Evolutionary conservation across 2,329 filamentous ascomycete genomes (phyloP).

Genomic region (Pezicula neosporulosa): DNA sequence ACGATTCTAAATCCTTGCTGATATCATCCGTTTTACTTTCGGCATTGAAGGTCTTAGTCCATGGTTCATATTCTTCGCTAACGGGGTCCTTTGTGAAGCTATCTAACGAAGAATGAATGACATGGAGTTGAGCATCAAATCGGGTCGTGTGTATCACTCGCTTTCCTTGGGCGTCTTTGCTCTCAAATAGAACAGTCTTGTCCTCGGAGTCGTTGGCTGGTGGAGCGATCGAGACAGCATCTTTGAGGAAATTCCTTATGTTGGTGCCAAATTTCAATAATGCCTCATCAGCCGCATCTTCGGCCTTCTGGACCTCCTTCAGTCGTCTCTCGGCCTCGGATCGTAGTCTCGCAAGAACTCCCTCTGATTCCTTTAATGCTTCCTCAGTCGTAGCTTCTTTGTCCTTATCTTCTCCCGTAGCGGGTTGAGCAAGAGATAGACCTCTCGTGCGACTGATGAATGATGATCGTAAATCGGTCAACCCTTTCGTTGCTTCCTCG

Average conservation of each 20-base stretch:
- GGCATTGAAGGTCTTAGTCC: constrained; percentile 72
- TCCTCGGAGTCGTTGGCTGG: constrained; percentile 50
- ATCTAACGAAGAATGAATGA: constrained; percentile 82
- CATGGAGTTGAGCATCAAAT: constrained; percentile 93
- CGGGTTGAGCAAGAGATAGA: constrained; percentile 51
- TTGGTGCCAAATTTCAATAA: constrained; percentile 88
- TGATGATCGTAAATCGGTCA: constrained; percentile 65
- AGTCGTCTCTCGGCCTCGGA: constrained; percentile 77
- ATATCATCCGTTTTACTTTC: constrained; percentile 85
- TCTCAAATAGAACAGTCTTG: constrained; percentile 80
- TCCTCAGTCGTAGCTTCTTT: constrained; percentile 44
- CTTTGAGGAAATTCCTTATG: constrained; percentile 82
- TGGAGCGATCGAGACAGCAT: constrained; percentile 85
- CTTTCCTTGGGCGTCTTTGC: constrained; percentile 85
- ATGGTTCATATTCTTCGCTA: constrained; percentile 69
- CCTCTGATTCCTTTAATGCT: constrained; percentile 46
- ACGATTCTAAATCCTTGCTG: constrained; percentile 76
- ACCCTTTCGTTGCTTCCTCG: constrained; percentile 77
- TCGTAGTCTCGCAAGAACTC: constrained; percentile 73
- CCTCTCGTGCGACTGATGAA: constrained; percentile 72
- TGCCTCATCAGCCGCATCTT: constrained; percentile 95
- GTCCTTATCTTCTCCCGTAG: constrained; percentile 25
- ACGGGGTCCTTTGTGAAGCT: constrained; percentile 81
- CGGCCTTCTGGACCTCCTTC: constrained; percentile 85
- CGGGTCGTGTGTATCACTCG: constrained; percentile 91